Base-by-base conservation (phyloP, 1,139 yeast species). In the Kurtzmaniella quercitrusa region DNA sequence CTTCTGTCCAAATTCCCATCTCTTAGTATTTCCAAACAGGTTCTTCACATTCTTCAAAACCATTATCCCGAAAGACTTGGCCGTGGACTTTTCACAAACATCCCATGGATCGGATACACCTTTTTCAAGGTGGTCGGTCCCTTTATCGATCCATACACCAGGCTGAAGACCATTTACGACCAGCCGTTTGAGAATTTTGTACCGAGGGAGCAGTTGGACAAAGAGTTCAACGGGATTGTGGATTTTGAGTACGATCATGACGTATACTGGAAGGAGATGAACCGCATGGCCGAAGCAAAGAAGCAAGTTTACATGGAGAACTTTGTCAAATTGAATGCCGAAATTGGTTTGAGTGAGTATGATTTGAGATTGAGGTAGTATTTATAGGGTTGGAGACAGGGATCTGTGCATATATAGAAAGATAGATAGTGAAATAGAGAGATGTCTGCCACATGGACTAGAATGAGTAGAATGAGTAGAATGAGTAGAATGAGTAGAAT, bases 31-130 rank as follows among this genome's bases (percentile, higher is more conserved):
- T 66, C 94, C 23, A 81, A 88, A 50, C 94, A 88, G 60, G 95
- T 90, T 36, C 70, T 91, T 49, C 86, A 83, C 60, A 88, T 90
- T 54, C 71, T 91, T 54, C 97, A 93, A 66, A 90, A 95, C 16
- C 98, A 93, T 62, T 93, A 93, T 60, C 98, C 98, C 1, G 98
- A 93, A 63, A 77, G 98, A 56, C 73, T 93, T 51, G 98, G 98
- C 21, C 82, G 82, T 58, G 97, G 97, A 0, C 70, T 91, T 42
- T 75, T 93, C 51, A 88, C 95, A 38, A 91, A 93, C 60, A 88
- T 93, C 50, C 98, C 98, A 11, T 86, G 95, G 83, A 67, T 90
- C 42, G 98, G 91, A 2, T 84, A 94, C 79, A 82, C 95, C 2
- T 93, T 93, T 59, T 72, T 93, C 59, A 90, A 87, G 65, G 69